phyloP scores from a whole-genome alignment of 2,329 filamentous ascomycete genomes.

The Cladorrhinum sp. region DNA sequence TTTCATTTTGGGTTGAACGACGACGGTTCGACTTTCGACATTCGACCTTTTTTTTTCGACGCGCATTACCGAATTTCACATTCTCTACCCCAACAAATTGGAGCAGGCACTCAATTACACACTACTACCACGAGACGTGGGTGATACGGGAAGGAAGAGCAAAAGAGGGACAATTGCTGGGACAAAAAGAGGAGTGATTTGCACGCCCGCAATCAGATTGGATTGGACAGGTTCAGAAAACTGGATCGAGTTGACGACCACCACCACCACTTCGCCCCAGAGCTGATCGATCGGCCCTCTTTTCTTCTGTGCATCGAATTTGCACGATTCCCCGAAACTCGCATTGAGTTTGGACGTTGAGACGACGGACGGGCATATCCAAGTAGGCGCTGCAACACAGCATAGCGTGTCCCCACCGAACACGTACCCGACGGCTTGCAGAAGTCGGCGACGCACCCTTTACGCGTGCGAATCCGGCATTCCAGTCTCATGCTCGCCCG shows the following conservation, averaged over 20 bases:
- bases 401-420: constrained; percentile 3
- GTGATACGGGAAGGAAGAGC: background rate
- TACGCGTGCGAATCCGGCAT: background rate
- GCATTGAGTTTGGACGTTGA: constrained; percentile 4
- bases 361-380: constrained; percentile 1
- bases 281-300: constrained; percentile 13
- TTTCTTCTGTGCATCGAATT: background rate
- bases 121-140: background rate
- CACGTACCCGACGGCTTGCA: constrained; percentile 14
- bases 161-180: background rate
- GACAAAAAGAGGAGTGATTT: background rate
- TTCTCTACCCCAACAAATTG: background rate
- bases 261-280: background rate
- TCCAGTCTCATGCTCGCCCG: constrained; percentile 16
- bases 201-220: background rate
- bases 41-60: constrained; percentile 14
- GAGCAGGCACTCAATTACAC: background rate
- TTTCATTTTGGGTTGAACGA: constrained; percentile 18
- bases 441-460: constrained; percentile 11
- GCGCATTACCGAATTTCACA: constrained; percentile 16
- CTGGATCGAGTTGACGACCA: background rate
- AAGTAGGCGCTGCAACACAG: background rate
- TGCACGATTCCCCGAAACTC: constrained; percentile 4
- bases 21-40: constrained; percentile 6
- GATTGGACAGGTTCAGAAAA: background rate